These are phyloP conservation scores for Westerdykella ornata DNA, from an alignment of 2,329 filamentous ascomycete genomes.

Conservation along the genomic window DNA sequence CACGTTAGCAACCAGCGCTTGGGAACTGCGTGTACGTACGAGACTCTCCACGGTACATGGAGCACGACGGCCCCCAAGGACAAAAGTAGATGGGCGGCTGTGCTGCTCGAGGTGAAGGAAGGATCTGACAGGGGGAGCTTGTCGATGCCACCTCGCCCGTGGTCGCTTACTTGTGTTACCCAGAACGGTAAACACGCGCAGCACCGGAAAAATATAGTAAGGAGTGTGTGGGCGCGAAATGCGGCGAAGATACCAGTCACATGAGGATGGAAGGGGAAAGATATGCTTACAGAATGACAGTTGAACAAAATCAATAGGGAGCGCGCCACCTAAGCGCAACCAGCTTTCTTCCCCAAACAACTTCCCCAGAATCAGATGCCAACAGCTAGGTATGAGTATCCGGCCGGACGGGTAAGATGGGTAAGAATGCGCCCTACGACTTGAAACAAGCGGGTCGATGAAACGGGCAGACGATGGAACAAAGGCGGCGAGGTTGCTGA, in stretches of 20 bases:
- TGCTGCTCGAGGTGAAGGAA: background rate
- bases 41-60: too few species aligned
- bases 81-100: background rate
- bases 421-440: background rate
- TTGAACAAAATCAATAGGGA: background rate
- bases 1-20: background rate
- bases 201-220: background rate
- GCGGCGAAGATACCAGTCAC: too few species aligned
- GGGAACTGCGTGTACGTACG: too few species aligned
- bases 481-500: background rate
- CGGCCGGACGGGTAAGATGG: background rate
- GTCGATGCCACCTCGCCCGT: background rate
- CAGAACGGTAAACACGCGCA: background rate
- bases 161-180: background rate
- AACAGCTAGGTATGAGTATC: background rate
- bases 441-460: background rate
- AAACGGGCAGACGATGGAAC: background rate
- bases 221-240: too few species aligned
- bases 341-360: background rate
- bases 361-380: too few species aligned
- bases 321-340: background rate
- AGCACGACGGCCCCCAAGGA: background rate
- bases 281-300: background rate
- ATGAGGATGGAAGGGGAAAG: background rate
- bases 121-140: constrained; percentile 1